A percentile compares a stretch with the other conserved stretches of the same genome.
phyloP scores from a whole-genome alignment of 768 basidiomycete genomes.

The Psilocybe cyanescens region DNA sequence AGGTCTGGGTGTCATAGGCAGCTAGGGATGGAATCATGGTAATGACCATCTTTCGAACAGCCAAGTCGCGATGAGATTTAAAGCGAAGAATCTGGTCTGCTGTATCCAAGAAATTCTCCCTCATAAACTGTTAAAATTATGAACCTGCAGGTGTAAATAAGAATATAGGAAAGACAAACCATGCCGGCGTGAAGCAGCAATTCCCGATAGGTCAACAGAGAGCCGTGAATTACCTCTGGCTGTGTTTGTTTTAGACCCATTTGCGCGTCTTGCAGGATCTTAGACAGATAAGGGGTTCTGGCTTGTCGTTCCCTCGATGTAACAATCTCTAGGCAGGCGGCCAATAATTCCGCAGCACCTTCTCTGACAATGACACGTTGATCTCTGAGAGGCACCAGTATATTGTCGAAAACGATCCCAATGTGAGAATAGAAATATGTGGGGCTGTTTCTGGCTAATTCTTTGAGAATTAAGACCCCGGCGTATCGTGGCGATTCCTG shows the following conservation, averaged over 20 bases:
- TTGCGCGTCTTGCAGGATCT: conserved; percentile 91
- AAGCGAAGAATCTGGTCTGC: conserved; percentile 91
- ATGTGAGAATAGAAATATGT: conserved; percentile 90
- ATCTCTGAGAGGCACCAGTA: conserved; percentile 89
- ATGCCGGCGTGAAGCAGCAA: conserved; percentile 92
- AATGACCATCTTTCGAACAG: conserved; percentile 94
- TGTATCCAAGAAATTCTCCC: conserved; percentile 81
- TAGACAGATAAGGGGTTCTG: conserved; percentile 67
- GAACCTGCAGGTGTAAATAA: not conserved
- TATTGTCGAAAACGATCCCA: conserved; percentile 87
- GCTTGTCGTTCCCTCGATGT: conserved; percentile 71
- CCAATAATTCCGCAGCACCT: conserved; percentile 91
- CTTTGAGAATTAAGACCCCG: conserved; percentile 92
- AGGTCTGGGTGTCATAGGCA: conserved; percentile 91
- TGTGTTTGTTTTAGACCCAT: conserved; percentile 76
- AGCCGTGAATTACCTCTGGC: conserved; percentile 92
- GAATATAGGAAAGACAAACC: conserved; percentile 49
- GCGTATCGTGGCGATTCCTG: conserved; percentile 89
- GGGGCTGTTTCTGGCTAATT: conserved; percentile 88
- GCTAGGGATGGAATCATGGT: conserved; percentile 95
- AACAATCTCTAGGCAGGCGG: conserved; percentile 90
- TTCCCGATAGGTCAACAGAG: conserved; percentile 88
- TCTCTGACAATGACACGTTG: conserved; percentile 89
- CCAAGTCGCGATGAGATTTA: conserved; percentile 82
- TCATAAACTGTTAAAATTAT: conserved; percentile 71